Conservation (phyloP, 163 green algal species). For the Chlorella variabilis region DNA sequence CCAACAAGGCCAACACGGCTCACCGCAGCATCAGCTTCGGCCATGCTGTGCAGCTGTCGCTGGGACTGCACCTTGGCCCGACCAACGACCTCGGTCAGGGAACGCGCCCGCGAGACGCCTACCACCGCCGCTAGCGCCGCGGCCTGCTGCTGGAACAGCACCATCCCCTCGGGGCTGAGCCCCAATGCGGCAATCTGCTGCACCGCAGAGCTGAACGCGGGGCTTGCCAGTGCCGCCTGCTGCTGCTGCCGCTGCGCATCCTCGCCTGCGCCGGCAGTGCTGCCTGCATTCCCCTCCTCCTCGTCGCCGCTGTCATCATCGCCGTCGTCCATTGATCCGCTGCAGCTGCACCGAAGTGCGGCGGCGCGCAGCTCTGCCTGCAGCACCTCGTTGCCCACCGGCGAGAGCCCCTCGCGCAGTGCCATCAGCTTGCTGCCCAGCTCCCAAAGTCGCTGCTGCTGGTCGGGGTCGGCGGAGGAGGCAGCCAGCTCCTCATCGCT, state of each 20-base stretch:
- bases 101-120: slow-evolving; percentile 20
- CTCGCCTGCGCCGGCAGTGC: not conserved
- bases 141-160: slow-evolving; percentile 49
- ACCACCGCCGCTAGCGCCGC: slow-evolving; percentile 37
- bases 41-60: not conserved
- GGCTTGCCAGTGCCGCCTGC: not conserved
- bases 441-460: slow-evolving; percentile 41
- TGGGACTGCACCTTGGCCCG: slow-evolving; percentile 14
- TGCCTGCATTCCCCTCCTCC: not conserved
- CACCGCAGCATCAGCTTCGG: slow-evolving; percentile 32
- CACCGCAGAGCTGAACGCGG: not conserved
- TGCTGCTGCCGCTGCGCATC: slow-evolving; percentile 19
- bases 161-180: slow-evolving; percentile 38
- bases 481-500: slow-evolving; percentile 33
- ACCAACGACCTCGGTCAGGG: slow-evolving; percentile 43
- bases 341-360: slow-evolving; percentile 11
- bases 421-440: slow-evolving; percentile 45
- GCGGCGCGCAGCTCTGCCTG: slow-evolving; percentile 18
- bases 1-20: too few species aligned
- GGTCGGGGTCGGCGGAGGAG: not conserved
- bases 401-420: slow-evolving; percentile 37
- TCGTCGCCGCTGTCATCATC: not conserved
- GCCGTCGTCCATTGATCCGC: not conserved
- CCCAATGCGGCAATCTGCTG: slow-evolving; percentile 30
- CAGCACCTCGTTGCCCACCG: not conserved